A percentile compares a stretch with the other conserved stretches of the same genome.
Conservation (phyloP, 2,329 filamentous ascomycete species). For the Zymoseptoria crescenta region DNA sequence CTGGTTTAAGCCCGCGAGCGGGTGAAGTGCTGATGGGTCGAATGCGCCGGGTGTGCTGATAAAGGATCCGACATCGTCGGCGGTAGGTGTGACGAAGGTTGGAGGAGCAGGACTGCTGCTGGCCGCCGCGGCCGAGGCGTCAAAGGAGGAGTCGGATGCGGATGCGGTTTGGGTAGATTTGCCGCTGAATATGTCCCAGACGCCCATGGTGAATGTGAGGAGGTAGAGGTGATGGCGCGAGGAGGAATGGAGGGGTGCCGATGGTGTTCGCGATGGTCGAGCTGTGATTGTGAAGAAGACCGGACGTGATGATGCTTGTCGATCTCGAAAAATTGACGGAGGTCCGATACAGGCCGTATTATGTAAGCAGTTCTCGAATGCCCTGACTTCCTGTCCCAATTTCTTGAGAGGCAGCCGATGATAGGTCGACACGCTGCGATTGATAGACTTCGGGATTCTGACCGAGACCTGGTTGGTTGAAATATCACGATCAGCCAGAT, state of each 20-base stretch:
- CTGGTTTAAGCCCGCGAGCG: slow-evolving; percentile 85
- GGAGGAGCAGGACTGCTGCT: slow-evolving; percentile 24
- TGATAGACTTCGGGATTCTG: neutral
- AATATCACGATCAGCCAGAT: slow-evolving; percentile 14
- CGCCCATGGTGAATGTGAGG: slow-evolving; percentile 37
- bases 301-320: neutral
- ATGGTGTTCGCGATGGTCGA: slow-evolving; percentile 2
- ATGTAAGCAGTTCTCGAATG: neutral
- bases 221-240: slow-evolving; percentile 2
- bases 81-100: slow-evolving; percentile 52
- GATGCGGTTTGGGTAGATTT: slow-evolving; percentile 38
- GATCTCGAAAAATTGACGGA: neutral
- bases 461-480: slow-evolving; percentile 8
- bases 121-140: slow-evolving; percentile 36
- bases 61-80: slow-evolving; percentile 76
- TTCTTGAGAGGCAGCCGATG: neutral
- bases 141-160: slow-evolving; percentile 34
- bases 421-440: neutral
- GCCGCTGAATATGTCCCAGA: slow-evolving; percentile 56
- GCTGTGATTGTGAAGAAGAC: neutral
- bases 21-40: slow-evolving; percentile 84
- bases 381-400: no score
- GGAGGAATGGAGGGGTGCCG: neutral
- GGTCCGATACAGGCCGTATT: neutral
- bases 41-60: slow-evolving; percentile 67